phyloP scores from a whole-genome alignment of 768 basidiomycete species.

The Naganishia onofrii region DNA sequence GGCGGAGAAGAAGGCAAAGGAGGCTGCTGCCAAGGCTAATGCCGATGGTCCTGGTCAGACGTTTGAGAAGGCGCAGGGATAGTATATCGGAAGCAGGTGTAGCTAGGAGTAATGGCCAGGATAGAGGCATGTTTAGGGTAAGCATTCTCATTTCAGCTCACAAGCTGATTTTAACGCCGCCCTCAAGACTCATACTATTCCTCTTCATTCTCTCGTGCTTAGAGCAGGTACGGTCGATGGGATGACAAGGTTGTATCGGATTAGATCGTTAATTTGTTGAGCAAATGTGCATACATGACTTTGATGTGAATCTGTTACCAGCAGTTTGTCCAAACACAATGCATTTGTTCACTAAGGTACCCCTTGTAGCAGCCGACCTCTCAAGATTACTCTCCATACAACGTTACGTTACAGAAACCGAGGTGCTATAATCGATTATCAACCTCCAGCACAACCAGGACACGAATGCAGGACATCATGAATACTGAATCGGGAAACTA shows the following conservation, averaged over 20 bases:
- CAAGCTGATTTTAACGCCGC: neutral
- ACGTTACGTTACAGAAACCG: neutral
- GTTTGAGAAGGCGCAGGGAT: constrained; percentile 7
- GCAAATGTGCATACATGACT: neutral
- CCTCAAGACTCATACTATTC: neutral
- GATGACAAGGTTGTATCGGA: neutral
- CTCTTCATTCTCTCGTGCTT: neutral
- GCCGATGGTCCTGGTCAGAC: constrained; percentile 19
- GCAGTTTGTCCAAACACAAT: neutral
- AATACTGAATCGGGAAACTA: constrained; percentile 53
- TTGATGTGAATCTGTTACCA: neutral
- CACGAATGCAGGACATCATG: constrained; percentile 95
- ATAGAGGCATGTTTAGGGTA: neutral
- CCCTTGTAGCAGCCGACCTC: neutral
- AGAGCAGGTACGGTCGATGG: neutral
- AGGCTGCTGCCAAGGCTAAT: constrained; percentile 24
- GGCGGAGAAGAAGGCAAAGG: constrained; percentile 33
- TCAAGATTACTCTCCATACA: neutral
- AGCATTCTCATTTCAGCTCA: neutral
- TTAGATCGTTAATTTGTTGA: neutral
- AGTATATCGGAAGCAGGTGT: neutral
- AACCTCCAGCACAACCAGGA: constrained; percentile 57
- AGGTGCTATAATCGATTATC: neutral
- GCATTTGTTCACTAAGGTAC: neutral
- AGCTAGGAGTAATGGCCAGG: neutral